phyloP scores from a whole-genome alignment of 2,329 filamentous ascomycete genomes.

The Chaetomium olivaceum region DNA sequence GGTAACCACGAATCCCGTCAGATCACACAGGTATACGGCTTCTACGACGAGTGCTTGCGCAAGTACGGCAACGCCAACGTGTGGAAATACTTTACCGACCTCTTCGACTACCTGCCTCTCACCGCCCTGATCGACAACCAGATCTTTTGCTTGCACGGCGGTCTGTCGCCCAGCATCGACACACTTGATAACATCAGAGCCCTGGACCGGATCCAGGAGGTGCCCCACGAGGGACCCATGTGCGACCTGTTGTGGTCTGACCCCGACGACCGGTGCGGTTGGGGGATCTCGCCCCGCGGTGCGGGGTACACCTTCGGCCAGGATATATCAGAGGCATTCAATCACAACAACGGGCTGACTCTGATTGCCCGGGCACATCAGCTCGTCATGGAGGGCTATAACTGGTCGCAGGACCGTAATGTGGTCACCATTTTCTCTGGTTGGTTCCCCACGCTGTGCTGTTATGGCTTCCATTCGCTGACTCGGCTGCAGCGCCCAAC shows the following conservation, averaged over 20 bases:
- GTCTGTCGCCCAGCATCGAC: conserved; percentile 92
- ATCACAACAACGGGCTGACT: conserved; percentile 97
- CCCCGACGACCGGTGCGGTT: conserved; percentile 93
- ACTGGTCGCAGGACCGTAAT: conserved; percentile 98
- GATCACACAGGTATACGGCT: conserved; percentile 98
- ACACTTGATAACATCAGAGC: conserved; percentile 94
- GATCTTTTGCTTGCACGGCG: conserved; percentile 98
- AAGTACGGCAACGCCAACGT: conserved; percentile 99
- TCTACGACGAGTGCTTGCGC: conserved; percentile 97
- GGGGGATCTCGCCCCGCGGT: conserved; percentile 93
- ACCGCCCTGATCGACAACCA: conserved; percentile 98
- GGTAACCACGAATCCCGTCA: conserved; percentile 99
- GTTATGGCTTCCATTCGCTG: conserved; percentile 29
- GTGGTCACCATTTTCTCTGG: conserved; percentile 99
- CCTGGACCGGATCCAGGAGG: conserved; percentile 95
- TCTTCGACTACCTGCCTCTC: conserved; percentile 97
- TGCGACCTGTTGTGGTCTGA: conserved; percentile 98
- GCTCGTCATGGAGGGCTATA: conserved; percentile 99
- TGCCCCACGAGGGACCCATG: conserved; percentile 97
- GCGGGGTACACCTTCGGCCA: conserved; percentile 95
- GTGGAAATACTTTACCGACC: conserved; percentile 98
- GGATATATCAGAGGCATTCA: conserved; percentile 98
- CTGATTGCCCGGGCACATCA: conserved; percentile 96
- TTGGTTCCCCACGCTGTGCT: conserved; percentile 43
- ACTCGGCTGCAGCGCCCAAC: conserved; percentile 64